Percentiles rank a stretch among this genome's conserved stretches.
These are phyloP conservation scores for Sporisorium scitamineum DNA, from an alignment of 1,284 basidiomycete genomes.

Conservation along the genomic window DNA sequence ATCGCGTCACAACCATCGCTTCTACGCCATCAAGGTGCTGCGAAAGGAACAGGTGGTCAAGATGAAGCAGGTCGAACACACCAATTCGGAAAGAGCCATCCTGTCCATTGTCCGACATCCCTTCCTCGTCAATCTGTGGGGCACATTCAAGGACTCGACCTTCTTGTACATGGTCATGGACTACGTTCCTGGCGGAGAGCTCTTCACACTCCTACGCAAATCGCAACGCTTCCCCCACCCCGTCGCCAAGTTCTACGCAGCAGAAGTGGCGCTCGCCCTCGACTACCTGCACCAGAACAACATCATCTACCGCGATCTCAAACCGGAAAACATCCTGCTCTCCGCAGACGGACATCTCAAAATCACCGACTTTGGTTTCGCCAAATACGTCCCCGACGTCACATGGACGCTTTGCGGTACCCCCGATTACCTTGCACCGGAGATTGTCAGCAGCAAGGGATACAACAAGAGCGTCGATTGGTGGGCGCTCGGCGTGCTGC, in stretches of 20 bases:
- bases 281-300: constrained; percentile 90
- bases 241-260: constrained; percentile 98
- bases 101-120: constrained; percentile 90
- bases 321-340: constrained; percentile 96
- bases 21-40: constrained; percentile 69
- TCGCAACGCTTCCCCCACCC: constrained; percentile 93
- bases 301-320: constrained; percentile 97
- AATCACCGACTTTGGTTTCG: constrained; percentile 98
- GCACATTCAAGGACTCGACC: constrained; percentile 90
- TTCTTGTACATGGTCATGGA: constrained; percentile 99
- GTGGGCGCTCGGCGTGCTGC: constrained; percentile 95
- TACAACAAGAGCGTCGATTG: constrained; percentile 99
- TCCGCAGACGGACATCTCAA: constrained; percentile 96
- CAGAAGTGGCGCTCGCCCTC: constrained; percentile 93
- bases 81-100: constrained; percentile 93
- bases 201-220: constrained; percentile 75
- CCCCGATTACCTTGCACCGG: constrained; percentile 81
- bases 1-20: constrained; percentile 64
- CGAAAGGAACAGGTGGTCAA: constrained; percentile 84
- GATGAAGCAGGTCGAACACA: constrained; percentile 98
- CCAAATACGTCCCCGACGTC: constrained; percentile 87
- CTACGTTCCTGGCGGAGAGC: constrained; percentile 96
- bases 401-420: constrained; percentile 93
- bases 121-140: constrained; percentile 98
- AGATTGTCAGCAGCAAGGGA: constrained; percentile 81